These are phyloP conservation scores for Penicillium sp. DNA, from an alignment of 2,329 filamentous ascomycete genomes.

Conservation along the genomic window DNA sequence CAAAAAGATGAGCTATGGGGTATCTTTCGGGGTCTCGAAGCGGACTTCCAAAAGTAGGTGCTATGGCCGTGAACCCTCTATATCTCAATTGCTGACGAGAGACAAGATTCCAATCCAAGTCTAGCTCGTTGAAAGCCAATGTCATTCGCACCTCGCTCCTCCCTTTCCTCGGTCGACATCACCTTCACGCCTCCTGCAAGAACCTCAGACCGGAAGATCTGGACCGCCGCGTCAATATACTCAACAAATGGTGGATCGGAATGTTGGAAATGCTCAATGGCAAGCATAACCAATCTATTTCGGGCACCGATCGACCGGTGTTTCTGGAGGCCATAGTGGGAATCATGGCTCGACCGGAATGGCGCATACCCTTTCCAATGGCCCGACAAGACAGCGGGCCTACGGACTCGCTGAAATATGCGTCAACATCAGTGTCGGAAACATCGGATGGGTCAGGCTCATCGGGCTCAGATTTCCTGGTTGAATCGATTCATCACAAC, in stretches of 20 bases:
- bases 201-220: slow-evolving; percentile 74
- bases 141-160: slow-evolving; percentile 70
- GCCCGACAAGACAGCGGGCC: slow-evolving; percentile 47
- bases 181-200: slow-evolving; percentile 64
- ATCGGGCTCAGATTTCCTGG: slow-evolving; percentile 63
- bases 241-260: slow-evolving; percentile 89
- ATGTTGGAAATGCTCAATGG: slow-evolving; percentile 80
- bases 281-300: slow-evolving; percentile 70
- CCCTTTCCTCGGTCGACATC: slow-evolving; percentile 73
- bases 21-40: slow-evolving; percentile 66
- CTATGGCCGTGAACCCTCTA: background rate
- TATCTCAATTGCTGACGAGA: slow-evolving; percentile 12
- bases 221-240: slow-evolving; percentile 72
- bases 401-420: slow-evolving; percentile 35
- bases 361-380: slow-evolving; percentile 70
- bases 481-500: slow-evolving; percentile 80
- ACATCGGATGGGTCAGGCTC: slow-evolving; percentile 59
- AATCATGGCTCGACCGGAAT: slow-evolving; percentile 86
- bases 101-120: slow-evolving; percentile 67
- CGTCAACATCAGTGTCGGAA: slow-evolving; percentile 49
- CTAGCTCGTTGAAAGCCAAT: slow-evolving; percentile 70
- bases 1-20: slow-evolving; percentile 70
- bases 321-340: slow-evolving; percentile 75
- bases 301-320: slow-evolving; percentile 77
- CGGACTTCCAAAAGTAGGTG: slow-evolving; percentile 63